phyloP scores from a whole-genome alignment of 1,284 basidiomycete genomes.

The Ustilago esculenta region DNA sequence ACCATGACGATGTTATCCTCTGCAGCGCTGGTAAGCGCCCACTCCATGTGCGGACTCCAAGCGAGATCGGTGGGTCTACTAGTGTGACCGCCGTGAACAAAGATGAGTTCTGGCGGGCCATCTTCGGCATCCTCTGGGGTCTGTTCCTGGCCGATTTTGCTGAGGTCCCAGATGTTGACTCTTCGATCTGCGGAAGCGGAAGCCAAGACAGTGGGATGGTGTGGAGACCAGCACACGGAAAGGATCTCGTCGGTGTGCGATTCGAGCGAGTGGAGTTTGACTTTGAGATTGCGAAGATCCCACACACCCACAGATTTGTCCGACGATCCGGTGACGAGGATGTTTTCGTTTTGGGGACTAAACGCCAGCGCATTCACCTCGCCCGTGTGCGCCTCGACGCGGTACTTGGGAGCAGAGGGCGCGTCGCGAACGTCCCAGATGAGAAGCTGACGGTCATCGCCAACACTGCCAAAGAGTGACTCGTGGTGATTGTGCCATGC shows the following conservation, averaged over 20 bases:
- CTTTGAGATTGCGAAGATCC: conserved; percentile 81
- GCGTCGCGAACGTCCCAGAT: conserved; percentile 89
- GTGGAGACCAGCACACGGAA: conserved; percentile 93
- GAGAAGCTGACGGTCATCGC: conserved; percentile 93
- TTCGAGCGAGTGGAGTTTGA: conserved; percentile 87
- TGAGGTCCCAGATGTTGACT: conserved; percentile 94
- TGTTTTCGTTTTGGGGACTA: conserved; percentile 81
- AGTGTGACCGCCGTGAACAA: conserved; percentile 66
- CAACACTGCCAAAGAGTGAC: conserved; percentile 91
- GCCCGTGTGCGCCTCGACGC: conserved; percentile 81
- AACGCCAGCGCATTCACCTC: conserved; percentile 93
- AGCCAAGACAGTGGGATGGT: conserved; percentile 71
- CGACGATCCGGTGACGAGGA: conserved; percentile 91
- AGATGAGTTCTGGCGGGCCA: conserved; percentile 75
- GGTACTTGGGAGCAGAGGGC: conserved; percentile 74
- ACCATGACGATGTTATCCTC: conserved; percentile 66
- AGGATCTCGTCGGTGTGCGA: conserved; percentile 94
- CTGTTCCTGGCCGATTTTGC: conserved; percentile 92
- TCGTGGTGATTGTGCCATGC: conserved; percentile 91
- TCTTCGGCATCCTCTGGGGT: conserved; percentile 98
- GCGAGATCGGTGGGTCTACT: conserved; percentile 61
- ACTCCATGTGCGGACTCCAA: conserved; percentile 63
- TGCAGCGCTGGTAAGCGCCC: conserved; percentile 61
- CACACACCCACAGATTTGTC: conserved; percentile 94
- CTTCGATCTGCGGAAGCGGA: conserved; percentile 86